Evolutionary conservation across 2,329 filamentous ascomycete genomes (phyloP), one percentile per base, ranked within the genome.

Genomic region (Cephalotrichum gorgonifer): DNA sequence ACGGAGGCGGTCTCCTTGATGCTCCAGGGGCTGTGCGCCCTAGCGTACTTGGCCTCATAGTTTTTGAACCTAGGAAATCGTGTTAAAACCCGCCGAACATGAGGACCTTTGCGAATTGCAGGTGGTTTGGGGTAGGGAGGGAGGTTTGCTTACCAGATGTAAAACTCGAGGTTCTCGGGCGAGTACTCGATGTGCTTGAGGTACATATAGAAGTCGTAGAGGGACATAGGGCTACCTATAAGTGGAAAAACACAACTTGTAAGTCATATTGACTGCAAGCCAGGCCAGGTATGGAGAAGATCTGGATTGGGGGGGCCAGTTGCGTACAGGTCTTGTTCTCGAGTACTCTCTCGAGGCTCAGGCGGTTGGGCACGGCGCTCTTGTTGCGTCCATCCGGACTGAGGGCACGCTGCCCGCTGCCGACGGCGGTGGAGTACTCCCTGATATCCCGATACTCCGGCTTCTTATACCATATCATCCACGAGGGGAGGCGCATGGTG

Each of bases 191-290:
- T 71, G 54, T 73, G 66, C 57, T 72, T 72, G 44, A 74, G 60
- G 51, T 73, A 74, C 68, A 73, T 71, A 58, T 72, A 73, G 46
- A 74, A 74, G 58, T 74, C 71, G 51, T 72, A 71, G 9, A 73
- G 56, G 0, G 68, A 72, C 69, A 73, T 72, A 4, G 71, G 71
- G 47, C 67, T 71, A 53, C 68, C 67, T 71, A 44, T 4, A 22
- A 28, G 31, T 5, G 14, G 28, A 17, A 22, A 3, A 3, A 31
- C 30, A 31, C 35, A 22, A 5, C n/a, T n/a, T 39, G 35, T 39
- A 39, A 39, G 35, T 39, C 35, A 14, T n/a, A 12, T 20, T 44
- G 20, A 11, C 14, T 27, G 20, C 31, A 38, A 11, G 12, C n/a
- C n/a, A 20, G 5, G 6, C 17, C 7, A 7, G 9, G 2, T 22